These are phyloP conservation scores for Cryphonectria radicalis DNA, from an alignment of 2,329 filamentous ascomycete genomes.

Conservation along the genomic window DNA sequence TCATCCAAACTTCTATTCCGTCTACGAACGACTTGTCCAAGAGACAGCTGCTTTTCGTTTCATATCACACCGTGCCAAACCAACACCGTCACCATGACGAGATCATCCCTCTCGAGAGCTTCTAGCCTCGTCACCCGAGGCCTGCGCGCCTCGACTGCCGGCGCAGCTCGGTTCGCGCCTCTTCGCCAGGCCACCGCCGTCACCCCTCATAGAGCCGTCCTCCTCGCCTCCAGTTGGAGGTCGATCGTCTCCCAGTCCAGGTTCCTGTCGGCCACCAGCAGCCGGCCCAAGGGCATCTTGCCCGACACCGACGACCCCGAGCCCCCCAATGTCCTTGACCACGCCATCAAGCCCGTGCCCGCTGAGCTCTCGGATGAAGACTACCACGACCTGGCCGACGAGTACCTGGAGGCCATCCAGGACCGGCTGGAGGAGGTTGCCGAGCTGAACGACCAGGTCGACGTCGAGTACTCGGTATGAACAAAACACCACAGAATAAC, in stretches of 20 bases:
- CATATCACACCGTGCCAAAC: not conserved
- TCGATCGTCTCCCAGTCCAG: conserved; percentile 5
- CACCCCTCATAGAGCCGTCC: not conserved
- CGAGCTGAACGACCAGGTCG: conserved; percentile 75
- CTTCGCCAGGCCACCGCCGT: conserved; percentile 8
- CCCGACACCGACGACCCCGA: conserved; percentile 62
- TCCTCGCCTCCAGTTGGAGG: not conserved
- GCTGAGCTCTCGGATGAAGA: conserved; percentile 69
- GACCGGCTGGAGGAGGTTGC: conserved; percentile 71
- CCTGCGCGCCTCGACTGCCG: conserved; percentile 20
- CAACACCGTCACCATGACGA: conserved; percentile 20
- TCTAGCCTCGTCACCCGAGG: conserved; percentile 20
- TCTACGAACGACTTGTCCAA: not conserved
- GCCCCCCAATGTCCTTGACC: conserved; percentile 45
- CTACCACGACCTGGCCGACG: conserved; percentile 79
- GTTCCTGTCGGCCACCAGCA: conserved; percentile 40
- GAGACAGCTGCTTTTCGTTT: not conserved
- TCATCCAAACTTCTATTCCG: not conserved
- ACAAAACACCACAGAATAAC: not conserved
- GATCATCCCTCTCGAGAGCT: conserved; percentile 26
- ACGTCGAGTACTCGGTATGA: conserved; percentile 87
- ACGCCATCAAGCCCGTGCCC: conserved; percentile 44
- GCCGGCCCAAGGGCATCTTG: conserved; percentile 55
- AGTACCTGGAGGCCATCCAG: conserved; percentile 67
- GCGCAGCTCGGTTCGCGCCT: conserved; percentile 17